Base-by-base conservation (phyloP, 2,329 filamentous ascomycete genomes). In the Penicillium freii region DNA sequence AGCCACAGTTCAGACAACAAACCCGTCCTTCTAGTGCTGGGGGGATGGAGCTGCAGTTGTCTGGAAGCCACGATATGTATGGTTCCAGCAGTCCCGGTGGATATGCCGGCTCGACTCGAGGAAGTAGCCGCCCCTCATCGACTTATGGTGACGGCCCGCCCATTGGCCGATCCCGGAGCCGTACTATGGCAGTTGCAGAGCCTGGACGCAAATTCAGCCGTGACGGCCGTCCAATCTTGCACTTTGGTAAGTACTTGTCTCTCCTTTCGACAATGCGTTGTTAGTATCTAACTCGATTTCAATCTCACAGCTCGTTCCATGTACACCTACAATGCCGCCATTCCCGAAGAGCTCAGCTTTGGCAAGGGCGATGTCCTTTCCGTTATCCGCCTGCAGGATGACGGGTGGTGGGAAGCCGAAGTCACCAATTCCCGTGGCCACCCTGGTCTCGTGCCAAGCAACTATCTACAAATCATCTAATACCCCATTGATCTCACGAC, bases 381-480 rank as follows among this genome's bases (percentile, higher is more conserved):
- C 2, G 87, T 99, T 15, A 80, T 97, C 46, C 84, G 92, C 59
- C 86, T 96, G 69, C 94, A 99, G 76, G 94, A 99, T 72, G 94
- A 99, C 71, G 94, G 94, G 21, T 99, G 94, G 94, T 99, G 95
- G 94, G 94, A 99, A 78, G 95, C 95, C 13, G 93, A 97, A 74
- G 85, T 97, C 40, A 90, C 92, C 45, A 80, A 80, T 9, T 73
- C 77, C 40, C 73, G 71, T n/a, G 64, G 69, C 39, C 72, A 68
- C 54, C 73, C 81, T 17, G 86, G 86, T 25, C 75, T 88, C 64
- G 86, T 88, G 51, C 86, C 86, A 3, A 87, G 84, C 63, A 88
- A 88, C 72, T 88, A 88, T 68, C 71, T 88, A 55, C 85, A 87
- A 73, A 78, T 80, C 54, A 84, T 83, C 59, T 81, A 70, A 60